Base-by-base conservation (phyloP, 108 stramenopile species). In the Craspedostauros australis region DNA sequence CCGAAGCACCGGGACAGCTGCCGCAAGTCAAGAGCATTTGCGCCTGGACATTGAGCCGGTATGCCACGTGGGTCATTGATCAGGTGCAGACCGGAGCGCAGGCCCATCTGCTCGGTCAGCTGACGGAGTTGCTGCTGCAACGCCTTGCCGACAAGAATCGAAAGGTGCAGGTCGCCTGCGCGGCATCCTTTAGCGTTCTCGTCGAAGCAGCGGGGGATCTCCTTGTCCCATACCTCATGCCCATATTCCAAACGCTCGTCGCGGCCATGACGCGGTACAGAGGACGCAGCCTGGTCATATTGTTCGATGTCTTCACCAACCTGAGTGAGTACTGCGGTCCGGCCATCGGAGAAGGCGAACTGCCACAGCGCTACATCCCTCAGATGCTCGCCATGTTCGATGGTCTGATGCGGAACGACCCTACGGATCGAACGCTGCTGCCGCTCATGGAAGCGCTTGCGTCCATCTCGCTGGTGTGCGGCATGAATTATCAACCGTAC, bases 401-500 rank as follows among this genome's bases (percentile, higher is more conserved):
- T 55, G 52, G 46, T 26, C 45, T 80, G 11, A 65, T 70, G 1
- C 62, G 47, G 33, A 40, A 72, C 27, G 84, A 88, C 57, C 88
- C 86, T 26, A 73, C 82, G 24, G 88, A 93, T 68, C 80, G 84
- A 41, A 70, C 72, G 7, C 50, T 93, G 39, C 42, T 95, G 4
- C 90, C 91, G 7, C 62, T 93, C 20, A 85, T 95, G 86, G 95
- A 95, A 70, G 76, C 86, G 50, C 42, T 95, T 45, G 85, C 90
- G 0, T 84, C 84, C 40, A 73, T 85, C 21, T 60, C 84, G 11
- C 30, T 88, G 22, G 70, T 63, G 7, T 79, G 82, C 32, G 90
- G 95, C 12, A 66, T 74, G 56, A 91, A 88, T 42, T 84, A 72
- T 48, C 91, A 93, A 62, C 90, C 90, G 0, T 90, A 82, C 58